These are phyloP conservation scores for Penicillium polonicum DNA, from an alignment of 2,329 filamentous ascomycete genomes.

Conservation along the genomic window DNA sequence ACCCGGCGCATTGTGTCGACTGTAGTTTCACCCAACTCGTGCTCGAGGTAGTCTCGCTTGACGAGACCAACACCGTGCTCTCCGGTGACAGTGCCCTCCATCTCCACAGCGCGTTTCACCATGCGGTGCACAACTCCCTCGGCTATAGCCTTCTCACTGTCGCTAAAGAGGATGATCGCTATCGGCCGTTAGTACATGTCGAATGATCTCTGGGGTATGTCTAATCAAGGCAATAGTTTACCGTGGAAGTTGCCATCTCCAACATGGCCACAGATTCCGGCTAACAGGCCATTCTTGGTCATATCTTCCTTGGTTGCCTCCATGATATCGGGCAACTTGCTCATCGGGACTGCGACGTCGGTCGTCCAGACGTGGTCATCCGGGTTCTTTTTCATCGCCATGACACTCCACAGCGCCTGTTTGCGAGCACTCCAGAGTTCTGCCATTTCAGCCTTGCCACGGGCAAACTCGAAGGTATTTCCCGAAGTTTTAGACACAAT, in stretches of 20 bases:
- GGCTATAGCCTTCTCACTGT: constrained; percentile 55
- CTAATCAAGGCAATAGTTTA: constrained; percentile 29
- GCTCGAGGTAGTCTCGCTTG: constrained; percentile 63
- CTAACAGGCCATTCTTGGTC: constrained; percentile 60
- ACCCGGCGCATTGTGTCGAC: constrained; percentile 66
- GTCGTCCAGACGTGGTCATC: constrained; percentile 72
- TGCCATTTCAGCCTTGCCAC: constrained; percentile 61
- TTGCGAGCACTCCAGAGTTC: constrained; percentile 76
- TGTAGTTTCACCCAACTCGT: constrained; percentile 61
- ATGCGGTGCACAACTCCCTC: constrained; percentile 65
- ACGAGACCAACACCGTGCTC: constrained; percentile 71
- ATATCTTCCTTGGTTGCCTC: constrained; percentile 68
- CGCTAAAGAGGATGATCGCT: constrained; percentile 63
- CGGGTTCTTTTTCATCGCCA: constrained; percentile 61
- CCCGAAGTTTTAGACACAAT: constrained; percentile 56
- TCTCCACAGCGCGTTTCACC: constrained; percentile 67
- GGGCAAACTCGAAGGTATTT: constrained; percentile 67
- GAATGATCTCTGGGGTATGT: not conserved
- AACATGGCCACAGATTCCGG: constrained; percentile 69
- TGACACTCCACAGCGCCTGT: constrained; percentile 70
- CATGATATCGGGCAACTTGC: constrained; percentile 68
- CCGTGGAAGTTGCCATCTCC: constrained; percentile 74
- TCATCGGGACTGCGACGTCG: constrained; percentile 76
- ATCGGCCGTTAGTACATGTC: not conserved
- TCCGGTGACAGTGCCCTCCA: constrained; percentile 71